Evolutionary conservation across 129 eudicot species (phyloP), one percentile per base, ranked within the genome.

Genomic region (Flaveria bidentis): DNA sequence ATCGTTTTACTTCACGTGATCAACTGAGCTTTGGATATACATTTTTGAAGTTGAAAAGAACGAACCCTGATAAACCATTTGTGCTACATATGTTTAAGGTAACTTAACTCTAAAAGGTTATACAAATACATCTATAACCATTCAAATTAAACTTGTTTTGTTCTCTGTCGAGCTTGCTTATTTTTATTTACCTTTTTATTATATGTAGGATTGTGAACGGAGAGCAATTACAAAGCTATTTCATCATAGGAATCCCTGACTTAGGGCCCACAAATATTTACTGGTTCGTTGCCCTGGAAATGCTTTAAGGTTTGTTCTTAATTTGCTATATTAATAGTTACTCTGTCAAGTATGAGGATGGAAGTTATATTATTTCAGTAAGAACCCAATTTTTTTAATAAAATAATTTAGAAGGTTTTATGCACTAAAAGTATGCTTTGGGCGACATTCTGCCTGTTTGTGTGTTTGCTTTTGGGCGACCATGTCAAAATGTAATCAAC

Each of bases 1-100:
- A 93, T 70, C 96, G 93, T 9, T 93, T 93, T 77, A 93, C 98
- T 39, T 93, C 98, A 73, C 92, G 98, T 1, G 98, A 93, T 83
- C 98, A 93, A 41, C 82, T 93, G 81, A 90, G 98, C 86, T 93
- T 93, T 77, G 97, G 91, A 42, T 93, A 88, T 82, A 93, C 98
- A 2, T 90, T 82, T 76, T 84, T 93, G 84, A 93, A 93, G 77
- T 80, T 90, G 73, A 87, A 51, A 85, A 76, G 93, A 84, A 78
- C 78, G 71, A 93, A 93, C 86, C 96, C 93, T 2, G 85, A 82
- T 75, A 87, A 69, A 76, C 86, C 83, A 33, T 86, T 93, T 69
- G 76, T 71, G 56, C 80, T 93, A 47, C 74, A 87, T 56, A 90
- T 93, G 98, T 93, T 93, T 74, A 90, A 93, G 96, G 98, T 90